Evolutionary conservation across 768 basidiomycete genomes (phyloP).

Genomic region (Rickenella mellea): DNA sequence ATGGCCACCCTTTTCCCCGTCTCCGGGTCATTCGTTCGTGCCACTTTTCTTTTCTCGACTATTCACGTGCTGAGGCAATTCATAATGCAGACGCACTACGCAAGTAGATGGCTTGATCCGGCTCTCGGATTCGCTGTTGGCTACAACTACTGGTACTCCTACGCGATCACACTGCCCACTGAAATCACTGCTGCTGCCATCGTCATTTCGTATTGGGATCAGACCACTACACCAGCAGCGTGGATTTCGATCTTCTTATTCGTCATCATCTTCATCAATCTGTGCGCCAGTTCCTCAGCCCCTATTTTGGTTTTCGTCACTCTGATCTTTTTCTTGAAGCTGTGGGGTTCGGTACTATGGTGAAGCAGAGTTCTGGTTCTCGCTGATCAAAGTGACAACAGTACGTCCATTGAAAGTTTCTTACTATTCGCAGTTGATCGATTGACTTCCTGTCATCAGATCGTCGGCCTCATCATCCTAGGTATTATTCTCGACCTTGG

Average conservation of each 20-base stretch:
- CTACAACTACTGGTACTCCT: conserved; percentile 37
- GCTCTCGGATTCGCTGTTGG: conserved; percentile 35
- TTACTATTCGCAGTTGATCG: neutral
- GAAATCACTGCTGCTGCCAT: conserved; percentile 46
- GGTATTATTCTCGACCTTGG: conserved; percentile 45
- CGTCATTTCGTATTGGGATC: conserved; percentile 38
- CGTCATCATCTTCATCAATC: conserved; percentile 28
- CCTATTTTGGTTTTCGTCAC: conserved; percentile 19
- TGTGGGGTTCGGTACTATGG: conserved; percentile 32
- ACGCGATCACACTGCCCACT: conserved; percentile 31
- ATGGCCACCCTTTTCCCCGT: conserved; percentile 20
- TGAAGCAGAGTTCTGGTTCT: conserved; percentile 48
- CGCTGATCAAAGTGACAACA: conserved; percentile 35
- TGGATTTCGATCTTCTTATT: conserved; percentile 18
- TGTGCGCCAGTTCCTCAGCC: conserved; percentile 25
- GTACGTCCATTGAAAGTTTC: conserved; percentile 15
- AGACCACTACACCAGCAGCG: conserved; percentile 19
- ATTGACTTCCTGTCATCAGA: neutral
- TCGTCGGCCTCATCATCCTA: conserved; percentile 31
- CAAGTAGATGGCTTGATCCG: conserved; percentile 45
- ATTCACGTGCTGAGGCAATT: no score
- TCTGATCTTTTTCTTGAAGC: conserved; percentile 23
- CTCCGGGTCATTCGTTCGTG: no score
- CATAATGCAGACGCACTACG: conserved; percentile 26
- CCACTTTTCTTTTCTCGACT: no score